Evolutionary conservation across 345 rosid species (phyloP), one percentile per base, ranked within the genome.

Genomic region (Cardamine resedifolia): DNA sequence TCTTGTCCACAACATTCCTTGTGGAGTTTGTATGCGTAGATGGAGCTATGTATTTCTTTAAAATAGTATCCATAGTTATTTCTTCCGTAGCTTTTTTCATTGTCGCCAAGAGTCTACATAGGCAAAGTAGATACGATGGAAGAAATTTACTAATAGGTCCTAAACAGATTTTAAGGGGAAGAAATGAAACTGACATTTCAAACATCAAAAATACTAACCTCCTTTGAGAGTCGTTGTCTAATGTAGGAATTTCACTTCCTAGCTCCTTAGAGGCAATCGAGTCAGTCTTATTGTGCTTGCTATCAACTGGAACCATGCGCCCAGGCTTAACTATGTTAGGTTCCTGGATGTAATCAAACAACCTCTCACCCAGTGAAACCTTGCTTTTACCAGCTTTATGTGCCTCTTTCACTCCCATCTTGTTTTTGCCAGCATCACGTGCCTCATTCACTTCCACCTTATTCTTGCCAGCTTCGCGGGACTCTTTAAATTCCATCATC

Each of bases 181-280:
- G 18, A 71, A 47, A 34, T 45, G 48, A 60, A 50, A 67, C 62
- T 50, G 44, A 68, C 23, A 61, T 52, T 21, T 59, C 28, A 30
- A 55, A 58, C 41, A 59, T 62, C 36, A 53, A 71, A 16, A 41
- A 39, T 6, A 38, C 45, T 72, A 51, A 90, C 97, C 93, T 88
- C 76, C 83, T 87, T 83, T 87, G 79, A 27, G 91, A 64, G 60
- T 84, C 89, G 47, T 76, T 82, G 80, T 95, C 97, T 69, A 91
- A 76, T 24, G 80, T 49, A 58, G 70, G 81, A 21, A 76, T 52
- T 44, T 70, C 83, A 64, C 45, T 64, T 70, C 74, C 78, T 27
- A 75, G 71, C 58, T 73, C 79, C 81, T 65, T 81, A 72, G 76
- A 45, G 61, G 64, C 68, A 41, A 51, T 52, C 3, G 53, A 26